A percentile compares a stretch with the other conserved stretches of the same genome.
Evolutionary conservation across 1,139 yeast species (phyloP).

Genomic region (Wickerhamiella pararugosa): DNA sequence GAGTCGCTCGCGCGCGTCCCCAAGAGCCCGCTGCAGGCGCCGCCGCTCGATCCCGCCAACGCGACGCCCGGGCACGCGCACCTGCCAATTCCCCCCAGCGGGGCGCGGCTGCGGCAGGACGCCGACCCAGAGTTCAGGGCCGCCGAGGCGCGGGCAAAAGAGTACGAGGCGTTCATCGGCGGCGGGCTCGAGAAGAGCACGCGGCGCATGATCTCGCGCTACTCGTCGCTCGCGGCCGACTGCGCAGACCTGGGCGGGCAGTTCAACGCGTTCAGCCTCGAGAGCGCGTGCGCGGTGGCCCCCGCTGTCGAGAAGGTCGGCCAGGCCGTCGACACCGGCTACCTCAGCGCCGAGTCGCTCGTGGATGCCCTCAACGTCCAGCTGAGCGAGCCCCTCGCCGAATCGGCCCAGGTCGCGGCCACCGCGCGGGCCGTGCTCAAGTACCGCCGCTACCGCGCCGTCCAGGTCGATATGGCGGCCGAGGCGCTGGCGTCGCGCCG

Average conservation of each 20-base stretch:
- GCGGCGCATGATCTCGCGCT: slow-evolving; percentile 46
- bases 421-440: slow-evolving; percentile 53
- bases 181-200: slow-evolving; percentile 50
- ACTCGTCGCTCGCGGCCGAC: slow-evolving; percentile 50
- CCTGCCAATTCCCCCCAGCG: slow-evolving; percentile 47
- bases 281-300: slow-evolving; percentile 33
- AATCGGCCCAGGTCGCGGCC: slow-evolving; percentile 60
- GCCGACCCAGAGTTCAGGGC: slow-evolving; percentile 27
- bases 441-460: slow-evolving; percentile 51
- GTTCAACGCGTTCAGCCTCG: slow-evolving; percentile 59
- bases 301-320: slow-evolving; percentile 57
- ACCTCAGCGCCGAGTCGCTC: slow-evolving; percentile 48
- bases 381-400: slow-evolving; percentile 74
- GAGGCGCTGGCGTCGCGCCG: slow-evolving; percentile 35
- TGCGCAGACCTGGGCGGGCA: slow-evolving; percentile 55
- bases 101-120: slow-evolving; percentile 22
- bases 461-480: slow-evolving; percentile 49
- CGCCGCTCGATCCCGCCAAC: slow-evolving; percentile 38
- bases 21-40: slow-evolving; percentile 37
- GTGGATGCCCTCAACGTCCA: slow-evolving; percentile 56
- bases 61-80: slow-evolving; percentile 44
- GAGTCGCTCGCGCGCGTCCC: slow-evolving; percentile 47
- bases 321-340: slow-evolving; percentile 61
- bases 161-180: slow-evolving; percentile 40
- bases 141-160: slow-evolving; percentile 37